Conservation (phyloP, 2,329 filamentous ascomycete genomes). For the Penicillium sp. region DNA sequence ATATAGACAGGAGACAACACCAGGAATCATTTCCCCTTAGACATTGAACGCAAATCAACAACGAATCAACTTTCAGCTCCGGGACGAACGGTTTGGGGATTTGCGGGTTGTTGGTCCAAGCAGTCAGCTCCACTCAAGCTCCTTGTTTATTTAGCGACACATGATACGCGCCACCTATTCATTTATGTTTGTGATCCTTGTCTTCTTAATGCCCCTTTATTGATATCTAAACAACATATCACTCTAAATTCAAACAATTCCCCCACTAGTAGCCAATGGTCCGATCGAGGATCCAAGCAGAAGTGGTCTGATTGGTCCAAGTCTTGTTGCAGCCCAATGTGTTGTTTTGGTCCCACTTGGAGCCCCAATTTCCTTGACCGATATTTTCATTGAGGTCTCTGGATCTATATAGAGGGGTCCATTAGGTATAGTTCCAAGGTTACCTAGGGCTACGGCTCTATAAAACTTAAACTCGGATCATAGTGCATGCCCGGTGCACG, state of each 20-base stretch:
- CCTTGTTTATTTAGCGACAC: constrained; percentile 16
- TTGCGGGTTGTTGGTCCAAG: constrained; percentile 15
- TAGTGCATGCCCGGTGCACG: no score
- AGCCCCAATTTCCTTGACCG: constrained; percentile 1
- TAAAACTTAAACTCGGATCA: no score
- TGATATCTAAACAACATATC: background rate
- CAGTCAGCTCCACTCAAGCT: constrained; percentile 20
- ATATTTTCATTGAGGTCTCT: background rate
- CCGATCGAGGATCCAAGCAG: background rate
- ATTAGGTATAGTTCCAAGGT: background rate
- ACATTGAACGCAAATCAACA: constrained; percentile 46
- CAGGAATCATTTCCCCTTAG: background rate
- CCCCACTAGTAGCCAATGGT: background rate
- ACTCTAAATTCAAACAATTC: background rate
- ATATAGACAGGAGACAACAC: background rate
- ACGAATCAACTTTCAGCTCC: constrained; percentile 30
- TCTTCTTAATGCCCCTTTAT: background rate
- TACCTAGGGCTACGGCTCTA: background rate
- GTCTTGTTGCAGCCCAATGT: constrained; percentile 3
- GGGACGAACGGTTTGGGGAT: constrained; percentile 2
- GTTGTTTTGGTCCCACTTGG: constrained; percentile 9
- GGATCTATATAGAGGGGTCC: background rate
- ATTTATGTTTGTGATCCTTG: background rate
- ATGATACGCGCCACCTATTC: background rate
- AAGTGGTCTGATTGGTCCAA: constrained; percentile 5